Evolutionary conservation across 1,284 basidiomycete genomes (phyloP), one percentile per base, ranked within the genome.

Genomic region (Trichosporon sp.): DNA sequence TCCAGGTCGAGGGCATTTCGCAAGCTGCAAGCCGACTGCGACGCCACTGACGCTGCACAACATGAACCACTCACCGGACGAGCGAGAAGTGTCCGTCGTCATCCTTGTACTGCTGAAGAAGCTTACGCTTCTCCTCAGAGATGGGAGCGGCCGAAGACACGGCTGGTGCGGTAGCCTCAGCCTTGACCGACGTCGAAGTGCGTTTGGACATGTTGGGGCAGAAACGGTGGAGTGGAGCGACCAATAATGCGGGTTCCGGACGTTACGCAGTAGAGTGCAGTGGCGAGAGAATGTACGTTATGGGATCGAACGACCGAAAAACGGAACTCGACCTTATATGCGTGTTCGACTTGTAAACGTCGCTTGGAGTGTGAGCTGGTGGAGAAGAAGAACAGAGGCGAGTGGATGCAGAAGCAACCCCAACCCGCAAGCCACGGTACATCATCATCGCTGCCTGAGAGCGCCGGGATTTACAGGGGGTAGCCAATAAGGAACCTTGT

Each of bases 41-140:
- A 27, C 51, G 51, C 51, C 51, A 56, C 51, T 56, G 51, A 56
- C 56, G 56, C 29, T 31, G 56, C 53, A 31, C 21, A 23, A 11
- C 47, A 60, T 29, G 18, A 60, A 15, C 73, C 32, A 84, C 85
- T 75, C 68, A 95, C 95, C 94, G 89, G 81, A 97, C 95, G 65
- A 98, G 88, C 23, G 93, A 95, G 83, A 98, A 98, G 84, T 98
- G 95, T 7, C 95, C 93, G 73, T 94, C 90, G 35, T 91, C 90
- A 73, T 94, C 89, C 75, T 89, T 86, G 81, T 97, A 98, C 81
- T 95, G 89, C 77, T 92, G 91, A 65, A 96, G 85, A 68, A 86
- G 86, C 69, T 87, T 83, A 62, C 79, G 83, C 74, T 88, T 87
- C 76, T 80, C 81, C 64, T 82, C 78, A 25, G 81, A 77, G 15